Percentiles rank a stretch among this genome's conserved stretches.
Conservation (phyloP, 2,329 filamentous ascomycete genomes). For the Huntiella moniliformis region DNA sequence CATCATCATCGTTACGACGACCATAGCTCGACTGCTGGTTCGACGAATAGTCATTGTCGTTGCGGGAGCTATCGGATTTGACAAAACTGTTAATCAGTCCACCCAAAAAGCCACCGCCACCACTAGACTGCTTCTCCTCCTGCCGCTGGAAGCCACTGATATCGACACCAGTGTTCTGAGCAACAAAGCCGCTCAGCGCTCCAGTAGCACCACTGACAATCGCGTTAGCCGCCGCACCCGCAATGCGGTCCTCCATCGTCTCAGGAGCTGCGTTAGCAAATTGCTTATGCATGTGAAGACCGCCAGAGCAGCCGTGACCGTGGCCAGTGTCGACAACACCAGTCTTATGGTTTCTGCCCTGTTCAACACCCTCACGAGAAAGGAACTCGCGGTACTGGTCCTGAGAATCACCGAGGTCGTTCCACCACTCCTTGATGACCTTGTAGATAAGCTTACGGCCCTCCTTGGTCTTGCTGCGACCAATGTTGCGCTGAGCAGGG, state of each 20-base stretch:
- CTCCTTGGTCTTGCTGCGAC: slow-evolving; percentile 50
- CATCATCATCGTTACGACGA: slow-evolving; percentile 4
- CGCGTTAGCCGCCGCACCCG: slow-evolving; percentile 33
- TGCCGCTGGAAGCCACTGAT: slow-evolving; percentile 18
- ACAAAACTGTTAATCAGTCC: slow-evolving; percentile 47
- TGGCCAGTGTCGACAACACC: slow-evolving; percentile 70
- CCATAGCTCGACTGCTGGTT: slow-evolving; percentile 24
- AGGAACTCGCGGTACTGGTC: slow-evolving; percentile 56
- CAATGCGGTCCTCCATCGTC: slow-evolving; percentile 36
- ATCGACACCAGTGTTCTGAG: slow-evolving; percentile 27
- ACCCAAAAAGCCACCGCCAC: slow-evolving; percentile 48
- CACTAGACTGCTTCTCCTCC: slow-evolving; percentile 30
- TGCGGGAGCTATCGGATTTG: slow-evolving; percentile 27
- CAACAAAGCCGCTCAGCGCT: slow-evolving; percentile 28
- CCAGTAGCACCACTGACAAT: slow-evolving; percentile 40
- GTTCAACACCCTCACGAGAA: slow-evolving; percentile 56
- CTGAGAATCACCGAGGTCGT: slow-evolving; percentile 39
- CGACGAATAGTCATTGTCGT: slow-evolving; percentile 36
- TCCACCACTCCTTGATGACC: slow-evolving; percentile 74
- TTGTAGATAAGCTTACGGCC: slow-evolving; percentile 60
- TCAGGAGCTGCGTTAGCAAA: slow-evolving; percentile 26
- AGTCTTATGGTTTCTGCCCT: slow-evolving; percentile 70
- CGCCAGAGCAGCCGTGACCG: slow-evolving; percentile 64
- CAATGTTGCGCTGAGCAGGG: slow-evolving; percentile 55
- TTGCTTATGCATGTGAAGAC: slow-evolving; percentile 59